These are phyloP conservation scores for Arbutus unedo DNA, from an alignment of 148 eudicot genomes.

Conservation along the genomic window DNA sequence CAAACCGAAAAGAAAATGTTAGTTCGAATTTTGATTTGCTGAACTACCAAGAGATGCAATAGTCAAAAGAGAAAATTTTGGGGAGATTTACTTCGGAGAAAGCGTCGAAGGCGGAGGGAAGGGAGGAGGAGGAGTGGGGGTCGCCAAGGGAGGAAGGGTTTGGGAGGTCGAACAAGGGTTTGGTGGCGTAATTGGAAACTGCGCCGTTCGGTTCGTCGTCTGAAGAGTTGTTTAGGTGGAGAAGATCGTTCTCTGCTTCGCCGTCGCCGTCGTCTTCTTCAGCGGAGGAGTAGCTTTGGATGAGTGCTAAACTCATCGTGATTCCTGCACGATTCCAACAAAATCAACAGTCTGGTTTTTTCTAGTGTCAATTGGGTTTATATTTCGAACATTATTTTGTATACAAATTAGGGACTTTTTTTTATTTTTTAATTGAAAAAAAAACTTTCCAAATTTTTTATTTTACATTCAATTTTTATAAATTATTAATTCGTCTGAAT, in stretches of 20 bases:
- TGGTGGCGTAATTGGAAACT: slow-evolving; percentile 29
- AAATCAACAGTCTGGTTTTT: not conserved
- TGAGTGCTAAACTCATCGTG: slow-evolving; percentile 70
- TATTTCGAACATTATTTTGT: too few relatives aligned
- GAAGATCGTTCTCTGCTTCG: slow-evolving; percentile 9
- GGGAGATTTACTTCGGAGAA: slow-evolving; percentile 64
- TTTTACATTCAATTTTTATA: too few relatives aligned
- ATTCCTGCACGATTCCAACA: not conserved
- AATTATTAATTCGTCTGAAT: too few relatives aligned
- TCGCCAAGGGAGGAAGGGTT: slow-evolving; percentile 34
- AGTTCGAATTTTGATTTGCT: not conserved
- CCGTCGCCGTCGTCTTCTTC: slow-evolving; percentile 55
- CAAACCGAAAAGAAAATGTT: not conserved
- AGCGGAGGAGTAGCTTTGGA: slow-evolving; percentile 83
- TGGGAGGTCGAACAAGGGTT: slow-evolving; percentile 44
- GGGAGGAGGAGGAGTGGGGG: slow-evolving; percentile 30
- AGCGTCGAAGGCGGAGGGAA: slow-evolving; percentile 85
- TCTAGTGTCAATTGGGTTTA: too few relatives aligned
- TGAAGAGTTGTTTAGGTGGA: slow-evolving; percentile 30
- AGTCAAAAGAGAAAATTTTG: not conserved
- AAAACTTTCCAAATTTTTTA: too few relatives aligned
- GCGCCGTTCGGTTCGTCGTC: slow-evolving; percentile 35
- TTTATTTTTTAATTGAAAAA: too few relatives aligned
- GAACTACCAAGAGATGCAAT: not conserved
- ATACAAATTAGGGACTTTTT: too few relatives aligned